Percentiles rank a stretch among this genome's conserved stretches.
phyloP scores from a whole-genome alignment of 352 stramenopile species.

The Globisporangium middletonii region DNA sequence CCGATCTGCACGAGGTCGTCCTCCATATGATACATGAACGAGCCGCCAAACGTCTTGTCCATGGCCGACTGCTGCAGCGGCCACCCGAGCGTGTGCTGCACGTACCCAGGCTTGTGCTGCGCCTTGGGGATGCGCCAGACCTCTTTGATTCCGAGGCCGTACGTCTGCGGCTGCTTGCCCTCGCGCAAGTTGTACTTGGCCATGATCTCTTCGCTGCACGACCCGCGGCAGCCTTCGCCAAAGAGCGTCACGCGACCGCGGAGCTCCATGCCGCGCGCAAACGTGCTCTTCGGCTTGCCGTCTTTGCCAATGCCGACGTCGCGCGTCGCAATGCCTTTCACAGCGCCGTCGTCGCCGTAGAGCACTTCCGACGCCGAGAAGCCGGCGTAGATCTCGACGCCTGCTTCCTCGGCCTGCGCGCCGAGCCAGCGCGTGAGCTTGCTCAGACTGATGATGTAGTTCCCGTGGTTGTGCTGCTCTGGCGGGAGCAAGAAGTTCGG shows the following conservation, averaged over 20 bases:
- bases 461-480: conserved; percentile 98
- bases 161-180: conserved; percentile 92
- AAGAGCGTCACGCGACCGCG: conserved; percentile 94
- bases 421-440: conserved; percentile 97
- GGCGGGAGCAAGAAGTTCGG: conserved; percentile 92
- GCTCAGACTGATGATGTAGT: conserved; percentile 97
- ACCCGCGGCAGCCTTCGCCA: conserved; percentile 96
- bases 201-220: conserved; percentile 96
- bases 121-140: conserved; percentile 90
- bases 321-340: conserved; percentile 96
- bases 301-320: conserved; percentile 98
- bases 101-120: conserved; percentile 90
- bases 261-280: conserved; percentile 97
- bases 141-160: conserved; percentile 99
- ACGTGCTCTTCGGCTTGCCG: conserved; percentile 93
- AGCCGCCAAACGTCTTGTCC: conserved; percentile 96
- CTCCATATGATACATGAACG: conserved; percentile 99
- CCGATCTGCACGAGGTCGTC: conserved; percentile 94
- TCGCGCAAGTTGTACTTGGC: conserved; percentile 94
- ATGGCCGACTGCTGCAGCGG: conserved; percentile 90
- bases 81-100: conserved; percentile 99
- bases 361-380: conserved; percentile 95
- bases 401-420: conserved; percentile 94
- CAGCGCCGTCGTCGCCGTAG: conserved; percentile 71
- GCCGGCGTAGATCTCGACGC: conserved; percentile 99